Conservation (phyloP, 1,139 yeast species). For the Suhomyces choctaworum region DNA sequence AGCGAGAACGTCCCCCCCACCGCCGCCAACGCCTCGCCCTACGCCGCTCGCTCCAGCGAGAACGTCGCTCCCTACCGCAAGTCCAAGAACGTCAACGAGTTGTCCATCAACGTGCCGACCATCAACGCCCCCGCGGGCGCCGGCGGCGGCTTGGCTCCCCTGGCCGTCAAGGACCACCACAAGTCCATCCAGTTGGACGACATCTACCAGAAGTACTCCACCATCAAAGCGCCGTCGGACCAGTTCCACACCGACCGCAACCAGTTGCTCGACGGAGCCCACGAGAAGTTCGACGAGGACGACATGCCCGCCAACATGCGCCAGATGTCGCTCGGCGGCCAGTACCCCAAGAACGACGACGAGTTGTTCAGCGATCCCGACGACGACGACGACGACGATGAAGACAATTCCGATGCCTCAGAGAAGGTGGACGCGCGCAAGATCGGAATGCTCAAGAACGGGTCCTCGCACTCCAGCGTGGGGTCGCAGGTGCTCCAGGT, state of each 20-base stretch:
- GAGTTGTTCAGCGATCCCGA: constrained; percentile 41
- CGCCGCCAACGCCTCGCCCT: neutral
- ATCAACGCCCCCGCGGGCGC: constrained; percentile 2
- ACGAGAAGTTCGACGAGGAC: constrained; percentile 37
- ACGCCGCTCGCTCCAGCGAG: too few relatives aligned
- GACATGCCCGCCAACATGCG: constrained; percentile 36
- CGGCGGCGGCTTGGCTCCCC: constrained; percentile 3
- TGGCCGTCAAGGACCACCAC: constrained; percentile 22
- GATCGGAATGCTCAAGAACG: constrained; percentile 22
- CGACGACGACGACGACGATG: constrained; percentile 29
- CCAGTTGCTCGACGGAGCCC: constrained; percentile 38
- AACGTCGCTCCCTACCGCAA: neutral
- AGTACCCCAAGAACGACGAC: constrained; percentile 42
- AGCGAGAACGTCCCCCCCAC: constrained; percentile 5
- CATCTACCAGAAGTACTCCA: constrained; percentile 47
- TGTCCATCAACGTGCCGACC: constrained; percentile 13
- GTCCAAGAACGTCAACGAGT: constrained; percentile 15
- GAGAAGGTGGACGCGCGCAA: constrained; percentile 31
- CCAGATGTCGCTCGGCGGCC: constrained; percentile 28
- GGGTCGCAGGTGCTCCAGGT: constrained; percentile 19
- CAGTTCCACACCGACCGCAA: constrained; percentile 32
- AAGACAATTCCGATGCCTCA: constrained; percentile 22
- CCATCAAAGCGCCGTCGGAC: constrained; percentile 45
- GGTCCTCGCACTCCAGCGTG: constrained; percentile 10
- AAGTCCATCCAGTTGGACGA: constrained; percentile 45